A percentile compares a stretch with the other conserved stretches of the same genome.
phyloP scores from a whole-genome alignment of 2,329 filamentous ascomycete species.

The Ilyonectria sp. region DNA sequence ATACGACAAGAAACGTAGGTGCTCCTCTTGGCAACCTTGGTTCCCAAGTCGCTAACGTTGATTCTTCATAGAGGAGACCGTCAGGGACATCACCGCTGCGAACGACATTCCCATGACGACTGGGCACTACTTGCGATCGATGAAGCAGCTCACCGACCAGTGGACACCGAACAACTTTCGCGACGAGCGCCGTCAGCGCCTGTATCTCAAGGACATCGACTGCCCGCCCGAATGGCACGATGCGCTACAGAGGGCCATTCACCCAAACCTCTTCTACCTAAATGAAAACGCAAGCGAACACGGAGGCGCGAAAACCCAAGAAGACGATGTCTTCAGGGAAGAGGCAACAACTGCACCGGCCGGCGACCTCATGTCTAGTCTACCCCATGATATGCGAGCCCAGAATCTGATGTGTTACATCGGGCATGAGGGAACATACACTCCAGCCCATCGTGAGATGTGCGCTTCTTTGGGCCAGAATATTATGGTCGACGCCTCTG shows the following conservation, averaged over 20 bases:
- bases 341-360: conserved; percentile 77
- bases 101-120: conserved; percentile 87
- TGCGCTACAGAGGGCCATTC: conserved; percentile 82
- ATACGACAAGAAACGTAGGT: conserved; percentile 83
- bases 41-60: conserved; percentile 37
- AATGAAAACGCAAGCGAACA: conserved; percentile 79
- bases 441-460: conserved; percentile 96
- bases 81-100: conserved; percentile 83
- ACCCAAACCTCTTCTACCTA: conserved; percentile 88
- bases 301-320: conserved; percentile 52
- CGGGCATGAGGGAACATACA: conserved; percentile 97
- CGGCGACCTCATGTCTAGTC: conserved; percentile 94
- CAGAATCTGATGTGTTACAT: conserved; percentile 99
- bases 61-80: conserved; percentile 77
- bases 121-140: conserved; percentile 90
- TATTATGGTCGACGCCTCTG: conserved; percentile 96
- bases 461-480: conserved; percentile 96
- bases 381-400: conserved; percentile 89
- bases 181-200: conserved; percentile 84
- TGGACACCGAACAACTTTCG: conserved; percentile 83
- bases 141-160: conserved; percentile 87
- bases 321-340: conserved; percentile 60
- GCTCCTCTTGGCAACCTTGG: neutral
- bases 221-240: conserved; percentile 91
- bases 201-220: conserved; percentile 98